A percentile compares a stretch with the other conserved stretches of the same genome.
Conservation (phyloP, 306 rosid genomes). For the Rosa lucieae region DNA sequence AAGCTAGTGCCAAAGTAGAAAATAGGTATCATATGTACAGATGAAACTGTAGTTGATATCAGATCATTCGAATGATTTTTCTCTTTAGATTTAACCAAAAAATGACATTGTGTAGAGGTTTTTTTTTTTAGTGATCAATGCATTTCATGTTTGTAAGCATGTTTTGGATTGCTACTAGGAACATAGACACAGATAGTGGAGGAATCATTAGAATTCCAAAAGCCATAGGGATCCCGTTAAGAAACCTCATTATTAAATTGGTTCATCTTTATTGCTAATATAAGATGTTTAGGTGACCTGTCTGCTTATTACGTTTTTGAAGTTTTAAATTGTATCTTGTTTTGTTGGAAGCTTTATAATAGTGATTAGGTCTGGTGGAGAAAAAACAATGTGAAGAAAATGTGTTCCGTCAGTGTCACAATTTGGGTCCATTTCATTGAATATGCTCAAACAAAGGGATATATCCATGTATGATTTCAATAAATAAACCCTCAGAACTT, state of each 20-base stretch:
- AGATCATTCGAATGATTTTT: slow-evolving; percentile 16
- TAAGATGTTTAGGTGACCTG: slow-evolving; percentile 19
- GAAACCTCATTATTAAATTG: slow-evolving; percentile 5
- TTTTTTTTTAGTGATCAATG: background rate
- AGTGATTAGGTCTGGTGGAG: background rate
- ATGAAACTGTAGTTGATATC: background rate
- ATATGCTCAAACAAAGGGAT: slow-evolving; percentile 11
- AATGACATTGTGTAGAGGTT: background rate
- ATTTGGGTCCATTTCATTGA: slow-evolving; percentile 2
- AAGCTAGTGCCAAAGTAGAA: background rate
- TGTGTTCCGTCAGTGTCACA: background rate
- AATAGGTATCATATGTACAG: background rate
- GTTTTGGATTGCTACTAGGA: background rate
- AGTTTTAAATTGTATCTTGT: background rate
- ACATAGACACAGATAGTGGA: background rate
- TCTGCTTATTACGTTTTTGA: background rate
- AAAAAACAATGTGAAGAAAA: background rate
- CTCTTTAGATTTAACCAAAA: background rate
- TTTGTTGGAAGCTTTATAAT: slow-evolving; percentile 1
- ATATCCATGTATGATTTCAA: slow-evolving; percentile 7
- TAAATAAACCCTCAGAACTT: background rate
- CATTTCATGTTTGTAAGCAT: background rate
- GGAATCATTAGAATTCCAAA: background rate
- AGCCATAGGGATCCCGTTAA: background rate
- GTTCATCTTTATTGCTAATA: slow-evolving; percentile 11